Conservation (phyloP, 306 rosid species). For the Vachellia collinsii region DNA sequence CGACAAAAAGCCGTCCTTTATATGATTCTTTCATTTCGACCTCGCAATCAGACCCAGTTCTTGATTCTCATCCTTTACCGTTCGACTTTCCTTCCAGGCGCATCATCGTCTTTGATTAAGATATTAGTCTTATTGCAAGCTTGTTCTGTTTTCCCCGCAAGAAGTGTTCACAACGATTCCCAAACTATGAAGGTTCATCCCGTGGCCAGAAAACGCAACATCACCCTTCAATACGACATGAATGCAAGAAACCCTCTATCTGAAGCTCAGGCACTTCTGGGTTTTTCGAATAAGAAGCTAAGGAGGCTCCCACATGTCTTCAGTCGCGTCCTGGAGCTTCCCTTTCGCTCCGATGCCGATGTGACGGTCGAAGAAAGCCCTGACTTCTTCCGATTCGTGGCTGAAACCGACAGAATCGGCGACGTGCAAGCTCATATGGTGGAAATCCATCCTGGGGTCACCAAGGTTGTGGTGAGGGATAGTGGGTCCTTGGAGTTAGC, state of each 20-base stretch:
- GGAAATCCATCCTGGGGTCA: no score
- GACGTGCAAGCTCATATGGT: no score
- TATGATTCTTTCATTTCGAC: conserved; percentile 44
- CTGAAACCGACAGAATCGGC: no score
- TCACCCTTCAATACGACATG: conserved; percentile 44
- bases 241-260: no score
- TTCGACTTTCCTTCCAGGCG: conserved; percentile 11
- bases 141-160: not conserved
- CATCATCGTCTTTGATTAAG: conserved; percentile 37
- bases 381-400: no score
- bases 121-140: not conserved
- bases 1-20: not conserved
- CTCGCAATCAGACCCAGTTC: not conserved
- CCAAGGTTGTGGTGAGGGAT: no score
- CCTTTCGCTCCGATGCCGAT: conserved; percentile 71
- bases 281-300: no score
- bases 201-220: conserved; percentile 67
- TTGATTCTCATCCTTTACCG: conserved; percentile 42
- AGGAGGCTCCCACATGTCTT: conserved; percentile 79
- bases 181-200: conserved; percentile 74
- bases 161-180: no score
- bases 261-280: no score
- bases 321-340: conserved; percentile 75
- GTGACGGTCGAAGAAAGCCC: conserved; percentile 64
- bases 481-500: no score